Evolutionary conservation across 331 rosid genomes (phyloP), one percentile per base, ranked within the genome.

Genomic region (Saraca asoca): DNA sequence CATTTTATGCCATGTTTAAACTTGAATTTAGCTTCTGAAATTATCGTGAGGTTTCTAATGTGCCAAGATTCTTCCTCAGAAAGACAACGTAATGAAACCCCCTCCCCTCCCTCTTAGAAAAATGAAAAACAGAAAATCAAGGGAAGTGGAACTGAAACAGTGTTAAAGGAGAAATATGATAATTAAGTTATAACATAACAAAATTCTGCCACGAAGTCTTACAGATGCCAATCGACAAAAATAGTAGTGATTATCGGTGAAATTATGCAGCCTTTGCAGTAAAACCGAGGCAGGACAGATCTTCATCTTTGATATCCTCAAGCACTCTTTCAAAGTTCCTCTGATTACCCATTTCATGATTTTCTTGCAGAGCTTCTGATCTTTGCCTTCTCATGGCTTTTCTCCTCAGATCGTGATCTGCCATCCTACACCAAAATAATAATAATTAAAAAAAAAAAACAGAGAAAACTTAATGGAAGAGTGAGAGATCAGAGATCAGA

Each of bases 351-450:
- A 56, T 52, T 78, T 80, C 81, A 63, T 60, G 78, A 48, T 65
- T 44, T 24, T 24, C 31, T 1, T 24, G 31, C 31, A 24, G 31
- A 38, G 60, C 56, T 5, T 50, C 31, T 63, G 94, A 82, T 74
- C 83, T 85, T 54, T 67, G 85, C 69, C 31, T 69, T 56, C 52
- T 88, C 80, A 91, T 80, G 62, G 80, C 82, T 59, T 91, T 81
- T 75, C 97, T 91, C 59, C 90, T 76, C 9, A 81, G 91, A 41
- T 91, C 96, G 44, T 88, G 96, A 88, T 91, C 97, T 39, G 67
- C 90, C 70, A 88, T 91, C 81, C 96, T 91, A 51, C 70, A 62
- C 31, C 31, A 64, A 1, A 12, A 5, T 5, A 16, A 54, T n/a
- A n/a, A n/a, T n/a, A n/a, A n/a, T n/a, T n/a, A 4, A 41, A 35